phyloP scores from a whole-genome alignment of 2,329 filamentous ascomycete species.

The Fusarium sp. region DNA sequence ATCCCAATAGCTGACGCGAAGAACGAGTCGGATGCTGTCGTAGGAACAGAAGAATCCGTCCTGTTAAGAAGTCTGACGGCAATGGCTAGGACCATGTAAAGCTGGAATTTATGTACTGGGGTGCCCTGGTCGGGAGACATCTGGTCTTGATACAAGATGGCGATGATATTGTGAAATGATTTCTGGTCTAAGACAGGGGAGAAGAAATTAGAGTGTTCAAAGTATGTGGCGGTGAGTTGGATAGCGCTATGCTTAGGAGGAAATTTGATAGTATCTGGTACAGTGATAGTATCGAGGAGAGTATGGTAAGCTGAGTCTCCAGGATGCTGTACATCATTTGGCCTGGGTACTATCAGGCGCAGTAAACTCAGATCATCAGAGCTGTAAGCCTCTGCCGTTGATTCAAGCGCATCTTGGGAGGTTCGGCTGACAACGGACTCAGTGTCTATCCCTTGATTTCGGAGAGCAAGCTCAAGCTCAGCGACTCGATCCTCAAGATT shows the following conservation, averaged over 20 bases:
- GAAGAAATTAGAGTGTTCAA: constrained; percentile 44
- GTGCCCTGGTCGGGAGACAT: background rate
- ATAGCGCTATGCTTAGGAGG: constrained; percentile 5
- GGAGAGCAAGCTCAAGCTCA: constrained; percentile 29
- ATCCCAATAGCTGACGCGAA: constrained; percentile 11
- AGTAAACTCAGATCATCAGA: background rate
- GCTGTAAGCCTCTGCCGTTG: background rate
- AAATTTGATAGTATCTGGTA: background rate
- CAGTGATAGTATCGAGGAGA: constrained; percentile 1
- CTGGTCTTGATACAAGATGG: constrained; percentile 6
- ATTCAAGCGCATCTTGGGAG: background rate
- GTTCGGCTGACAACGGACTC: background rate
- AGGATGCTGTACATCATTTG: background rate
- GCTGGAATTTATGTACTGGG: background rate
- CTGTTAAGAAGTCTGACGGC: constrained; percentile 29
- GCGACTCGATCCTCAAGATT: constrained; percentile 40
- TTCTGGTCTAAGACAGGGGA: constrained; percentile 35
- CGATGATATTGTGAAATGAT: constrained; percentile 5
- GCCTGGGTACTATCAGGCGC: background rate
- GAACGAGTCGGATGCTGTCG: constrained; percentile 14
- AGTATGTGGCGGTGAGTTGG: constrained; percentile 37
- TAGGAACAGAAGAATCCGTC: constrained; percentile 15
- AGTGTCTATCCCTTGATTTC: constrained; percentile 1
- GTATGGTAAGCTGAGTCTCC: constrained; percentile 3
- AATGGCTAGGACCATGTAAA: constrained; percentile 16